Percentiles rank a stretch among this genome's conserved stretches.
Conservation (phyloP, 2,329 filamentous ascomycete species). For the Colletotrichum theobromicola region DNA sequence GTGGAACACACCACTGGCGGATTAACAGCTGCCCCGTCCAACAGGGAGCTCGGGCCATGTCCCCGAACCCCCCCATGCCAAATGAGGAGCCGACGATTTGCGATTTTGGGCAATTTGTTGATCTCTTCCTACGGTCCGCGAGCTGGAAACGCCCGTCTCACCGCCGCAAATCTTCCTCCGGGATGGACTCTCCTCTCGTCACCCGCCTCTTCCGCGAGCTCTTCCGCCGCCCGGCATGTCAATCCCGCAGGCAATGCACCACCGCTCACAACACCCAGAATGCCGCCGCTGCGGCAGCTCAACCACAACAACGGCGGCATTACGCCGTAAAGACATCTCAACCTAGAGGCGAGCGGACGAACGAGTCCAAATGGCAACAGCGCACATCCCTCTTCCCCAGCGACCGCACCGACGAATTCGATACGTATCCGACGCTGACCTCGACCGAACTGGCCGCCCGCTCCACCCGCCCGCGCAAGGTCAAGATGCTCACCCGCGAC, state of each 20-base stretch:
- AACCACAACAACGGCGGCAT: conserved; percentile 31
- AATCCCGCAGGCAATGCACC: conserved; percentile 48
- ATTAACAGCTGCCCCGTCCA: conserved; percentile 21
- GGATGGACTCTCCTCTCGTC: conserved; percentile 83
- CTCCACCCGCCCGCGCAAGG: conserved; percentile 78
- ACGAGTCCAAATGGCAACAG: conserved; percentile 85
- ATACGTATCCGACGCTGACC: conserved; percentile 83
- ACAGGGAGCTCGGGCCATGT: conserved; percentile 29
- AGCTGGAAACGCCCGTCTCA: not conserved
- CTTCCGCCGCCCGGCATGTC: conserved; percentile 75
- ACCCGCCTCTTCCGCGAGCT: conserved; percentile 84
- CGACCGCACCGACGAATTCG: conserved; percentile 82
- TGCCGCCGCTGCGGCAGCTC: not conserved
- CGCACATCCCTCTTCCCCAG: conserved; percentile 75
- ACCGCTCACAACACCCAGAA: not conserved
- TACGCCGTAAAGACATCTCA: conserved; percentile 23
- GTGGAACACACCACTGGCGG: not conserved
- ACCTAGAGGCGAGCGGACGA: conserved; percentile 38
- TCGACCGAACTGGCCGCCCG: conserved; percentile 76
- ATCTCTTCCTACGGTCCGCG: conserved; percentile 16
- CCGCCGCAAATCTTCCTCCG: not conserved
- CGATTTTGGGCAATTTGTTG: conserved; percentile 7
- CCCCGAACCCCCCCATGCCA: not conserved
- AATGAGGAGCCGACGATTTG: conserved; percentile 11
- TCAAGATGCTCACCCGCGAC: conserved; percentile 97